A percentile compares a stretch with the other conserved stretches of the same genome.
phyloP scores from a whole-genome alignment of 75 land plant genomes.

The Selaginella moellendorffii region DNA sequence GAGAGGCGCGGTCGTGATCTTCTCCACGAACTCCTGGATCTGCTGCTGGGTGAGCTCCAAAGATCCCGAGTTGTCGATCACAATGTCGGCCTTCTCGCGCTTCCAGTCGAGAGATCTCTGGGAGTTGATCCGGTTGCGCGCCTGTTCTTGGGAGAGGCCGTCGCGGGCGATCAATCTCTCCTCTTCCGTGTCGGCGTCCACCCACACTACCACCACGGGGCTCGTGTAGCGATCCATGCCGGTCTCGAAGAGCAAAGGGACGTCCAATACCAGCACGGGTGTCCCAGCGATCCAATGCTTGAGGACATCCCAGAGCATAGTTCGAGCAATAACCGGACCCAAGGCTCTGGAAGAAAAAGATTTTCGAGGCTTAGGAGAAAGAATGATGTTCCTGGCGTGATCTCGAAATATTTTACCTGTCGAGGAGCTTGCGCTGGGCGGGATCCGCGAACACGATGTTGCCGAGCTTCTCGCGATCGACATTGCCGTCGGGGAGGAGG shows the following conservation, averaged over 20 bases:
- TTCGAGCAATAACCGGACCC: slow-evolving; percentile 58
- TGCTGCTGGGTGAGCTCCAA: slow-evolving; percentile 45
- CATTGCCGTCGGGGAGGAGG: slow-evolving; percentile 54
- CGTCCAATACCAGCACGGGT: slow-evolving; percentile 56
- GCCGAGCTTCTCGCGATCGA: slow-evolving; percentile 55
- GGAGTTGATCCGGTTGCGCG: slow-evolving; percentile 52
- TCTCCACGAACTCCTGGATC: slow-evolving; percentile 28
- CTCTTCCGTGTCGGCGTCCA: slow-evolving; percentile 74
- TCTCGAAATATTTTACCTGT: slow-evolving; percentile 25
- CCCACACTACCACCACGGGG: slow-evolving; percentile 85
- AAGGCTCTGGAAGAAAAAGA: slow-evolving; percentile 38
- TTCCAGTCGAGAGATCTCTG: slow-evolving; percentile 65
- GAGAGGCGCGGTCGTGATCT: slow-evolving; percentile 37
- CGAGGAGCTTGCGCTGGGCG: slow-evolving; percentile 51
- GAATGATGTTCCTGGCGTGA: background rate
- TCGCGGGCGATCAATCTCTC: slow-evolving; percentile 61
- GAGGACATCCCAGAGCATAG: slow-evolving; percentile 46
- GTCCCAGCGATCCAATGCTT: slow-evolving; percentile 80
- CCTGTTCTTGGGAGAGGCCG: slow-evolving; percentile 48
- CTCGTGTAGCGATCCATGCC: slow-evolving; percentile 61
- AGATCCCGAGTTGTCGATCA: slow-evolving; percentile 77
- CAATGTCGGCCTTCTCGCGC: slow-evolving; percentile 53
- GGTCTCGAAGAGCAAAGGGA: slow-evolving; percentile 80
- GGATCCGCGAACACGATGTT: slow-evolving; percentile 82
- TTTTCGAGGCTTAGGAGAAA: background rate